A percentile compares a stretch with the other conserved stretches of the same genome.
Evolutionary conservation across 2,329 filamentous ascomycete species (phyloP).

Genomic region (Cladosporium sp.): DNA sequence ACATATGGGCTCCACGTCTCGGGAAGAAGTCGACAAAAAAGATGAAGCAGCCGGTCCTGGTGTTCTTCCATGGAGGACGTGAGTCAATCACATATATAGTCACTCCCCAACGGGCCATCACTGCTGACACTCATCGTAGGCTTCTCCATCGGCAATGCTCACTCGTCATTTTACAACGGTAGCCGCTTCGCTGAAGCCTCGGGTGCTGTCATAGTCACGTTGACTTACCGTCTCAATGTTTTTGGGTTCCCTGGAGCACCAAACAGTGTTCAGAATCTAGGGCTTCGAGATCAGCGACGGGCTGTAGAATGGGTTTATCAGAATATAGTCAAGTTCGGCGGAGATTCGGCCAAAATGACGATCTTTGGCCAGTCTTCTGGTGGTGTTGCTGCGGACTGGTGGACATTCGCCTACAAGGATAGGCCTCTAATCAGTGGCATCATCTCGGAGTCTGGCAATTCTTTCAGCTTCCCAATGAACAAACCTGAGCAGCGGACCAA

Average conservation of each 20-base stretch:
- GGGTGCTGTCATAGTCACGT: conserved; percentile 39
- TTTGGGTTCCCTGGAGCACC: conserved; percentile 40
- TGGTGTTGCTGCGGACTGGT: conserved; percentile 27
- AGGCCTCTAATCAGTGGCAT: conserved; percentile 37
- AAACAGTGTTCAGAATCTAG: conserved; percentile 41
- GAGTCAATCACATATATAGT: conserved; percentile 18
- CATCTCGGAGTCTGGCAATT: conserved; percentile 36
- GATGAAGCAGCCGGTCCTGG: conserved; percentile 33
- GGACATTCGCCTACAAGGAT: conserved; percentile 31
- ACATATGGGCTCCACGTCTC: conserved; percentile 32
- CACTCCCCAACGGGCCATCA: neutral
- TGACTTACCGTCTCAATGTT: conserved; percentile 42
- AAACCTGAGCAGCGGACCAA: conserved; percentile 29
- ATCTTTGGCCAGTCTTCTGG: conserved; percentile 29
- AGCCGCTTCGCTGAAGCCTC: conserved; percentile 33
- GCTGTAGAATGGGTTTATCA: conserved; percentile 50
- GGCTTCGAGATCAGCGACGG: conserved; percentile 51
- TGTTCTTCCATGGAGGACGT: conserved; percentile 40
- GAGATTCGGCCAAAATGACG: conserved; percentile 30
- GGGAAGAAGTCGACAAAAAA: conserved; percentile 14
- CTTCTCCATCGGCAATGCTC: conserved; percentile 33
- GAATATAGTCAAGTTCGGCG: conserved; percentile 51
- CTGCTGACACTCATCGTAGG: conserved; percentile 19
- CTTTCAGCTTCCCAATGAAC: conserved; percentile 44
- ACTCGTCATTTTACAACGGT: conserved; percentile 36